A percentile compares a stretch with the other conserved stretches of the same genome.
phyloP scores from a whole-genome alignment of 2,329 filamentous ascomycete species.

The Magnaporthales sp. region DNA sequence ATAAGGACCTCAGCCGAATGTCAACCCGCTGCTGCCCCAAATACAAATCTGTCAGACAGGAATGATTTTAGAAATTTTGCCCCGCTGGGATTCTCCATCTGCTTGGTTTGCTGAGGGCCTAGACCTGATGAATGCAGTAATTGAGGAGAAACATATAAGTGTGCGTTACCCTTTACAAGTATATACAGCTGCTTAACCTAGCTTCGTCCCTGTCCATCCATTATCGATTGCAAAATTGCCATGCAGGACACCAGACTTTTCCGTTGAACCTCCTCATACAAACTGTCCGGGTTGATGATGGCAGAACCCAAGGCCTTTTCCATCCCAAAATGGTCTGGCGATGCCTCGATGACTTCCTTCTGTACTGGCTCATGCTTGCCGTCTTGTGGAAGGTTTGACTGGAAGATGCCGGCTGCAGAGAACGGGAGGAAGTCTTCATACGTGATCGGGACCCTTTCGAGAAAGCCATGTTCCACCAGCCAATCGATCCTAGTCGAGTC shows the following conservation, averaged over 20 bases:
- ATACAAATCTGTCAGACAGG: too few relatives aligned
- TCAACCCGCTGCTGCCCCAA: too few relatives aligned
- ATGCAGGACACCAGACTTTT: background rate
- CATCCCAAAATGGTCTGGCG: background rate
- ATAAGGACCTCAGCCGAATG: too few relatives aligned
- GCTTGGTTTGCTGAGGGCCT: too few relatives aligned
- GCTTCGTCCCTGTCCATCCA: background rate
- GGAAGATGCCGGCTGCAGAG: slow-evolving; percentile 20
- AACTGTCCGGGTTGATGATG: background rate
- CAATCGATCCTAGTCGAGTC: background rate
- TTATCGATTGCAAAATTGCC: background rate
- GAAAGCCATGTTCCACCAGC: slow-evolving; percentile 18
- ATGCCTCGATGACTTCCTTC: background rate
- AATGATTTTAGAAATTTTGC: too few relatives aligned
- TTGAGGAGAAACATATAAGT: too few relatives aligned
- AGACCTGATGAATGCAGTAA: too few relatives aligned
- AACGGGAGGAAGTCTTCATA: slow-evolving; percentile 47
- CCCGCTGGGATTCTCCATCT: too few relatives aligned
- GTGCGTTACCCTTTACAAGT: too few relatives aligned
- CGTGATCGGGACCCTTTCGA: slow-evolving; percentile 31
- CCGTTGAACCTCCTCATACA: background rate
- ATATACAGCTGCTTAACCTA: too few relatives aligned
- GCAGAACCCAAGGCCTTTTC: background rate
- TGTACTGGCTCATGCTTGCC: background rate
- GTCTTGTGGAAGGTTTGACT: background rate